Evolutionary conservation across 257 asterid genomes (phyloP).

Genomic region (Solanum sitiens): DNA sequence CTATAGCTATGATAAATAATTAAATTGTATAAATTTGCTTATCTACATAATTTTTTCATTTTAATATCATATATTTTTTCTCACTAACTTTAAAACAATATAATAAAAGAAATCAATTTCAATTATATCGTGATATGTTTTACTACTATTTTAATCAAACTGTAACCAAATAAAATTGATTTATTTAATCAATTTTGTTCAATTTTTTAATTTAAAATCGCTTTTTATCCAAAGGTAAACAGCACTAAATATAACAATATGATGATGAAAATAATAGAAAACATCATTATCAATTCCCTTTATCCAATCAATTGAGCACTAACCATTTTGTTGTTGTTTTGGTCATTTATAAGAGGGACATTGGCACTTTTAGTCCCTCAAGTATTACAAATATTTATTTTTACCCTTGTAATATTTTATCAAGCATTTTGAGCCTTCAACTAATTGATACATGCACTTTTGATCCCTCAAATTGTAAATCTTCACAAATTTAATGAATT

Average conservation of each 20-base stretch:
- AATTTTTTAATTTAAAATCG: fast-evolving
- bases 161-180: too few relatives aligned
- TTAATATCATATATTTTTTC: not conserved
- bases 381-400: not conserved
- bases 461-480: not conserved
- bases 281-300: not conserved
- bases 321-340: too few relatives aligned
- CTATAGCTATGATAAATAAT: too few relatives aligned
- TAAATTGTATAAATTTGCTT: too few relatives aligned
- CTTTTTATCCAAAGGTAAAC: not conserved
- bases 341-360: not conserved
- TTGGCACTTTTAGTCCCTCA: not conserved
- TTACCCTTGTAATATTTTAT: not conserved
- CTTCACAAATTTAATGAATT: not conserved
- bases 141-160: not conserved
- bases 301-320: not conserved
- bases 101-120: not conserved
- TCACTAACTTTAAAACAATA: not conserved
- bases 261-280: not conserved
- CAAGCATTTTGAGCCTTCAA: not conserved
- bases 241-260: too few relatives aligned
- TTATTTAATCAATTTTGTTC: not conserved
- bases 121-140: not conserved
- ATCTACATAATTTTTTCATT: too few relatives aligned
- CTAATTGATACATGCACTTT: not conserved